These are phyloP conservation scores for Hsuehochloa calcarea DNA, from an alignment of 176 grass and related monocot genomes.

Conservation along the genomic window DNA sequence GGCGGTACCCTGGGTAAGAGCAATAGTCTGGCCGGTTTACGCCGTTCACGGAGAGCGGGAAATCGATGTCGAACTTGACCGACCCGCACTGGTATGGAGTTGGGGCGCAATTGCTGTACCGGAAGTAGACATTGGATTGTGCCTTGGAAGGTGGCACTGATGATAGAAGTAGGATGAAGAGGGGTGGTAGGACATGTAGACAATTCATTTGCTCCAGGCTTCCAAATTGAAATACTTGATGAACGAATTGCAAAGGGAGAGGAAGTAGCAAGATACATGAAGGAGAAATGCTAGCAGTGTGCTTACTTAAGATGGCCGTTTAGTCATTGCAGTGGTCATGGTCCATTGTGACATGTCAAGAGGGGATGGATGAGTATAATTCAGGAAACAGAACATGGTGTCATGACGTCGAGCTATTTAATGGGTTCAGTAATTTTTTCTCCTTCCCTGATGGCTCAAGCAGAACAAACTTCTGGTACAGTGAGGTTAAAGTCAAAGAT, in stretches of 20 bases:
- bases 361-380: slow-evolving; percentile 19
- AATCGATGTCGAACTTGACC: background rate
- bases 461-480: background rate
- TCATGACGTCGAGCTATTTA: background rate
- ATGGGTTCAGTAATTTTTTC: background rate
- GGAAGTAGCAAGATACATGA: background rate
- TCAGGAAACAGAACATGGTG: background rate
- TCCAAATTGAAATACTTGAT: background rate
- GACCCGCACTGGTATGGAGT: background rate
- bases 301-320: background rate
- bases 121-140: slow-evolving; percentile 1
- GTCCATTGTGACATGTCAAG: slow-evolving; percentile 24
- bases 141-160: background rate
- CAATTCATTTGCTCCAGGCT: background rate
- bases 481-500: slow-evolving; percentile 34
- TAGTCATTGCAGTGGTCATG: background rate
- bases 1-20: slow-evolving; percentile 19
- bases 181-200: background rate
- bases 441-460: background rate
- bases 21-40: slow-evolving; percentile 36
- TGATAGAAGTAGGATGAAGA: background rate
- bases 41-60: slow-evolving; percentile 19
- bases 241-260: background rate
- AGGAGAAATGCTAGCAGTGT: background rate
- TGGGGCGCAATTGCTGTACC: slow-evolving; percentile 26